Base-by-base conservation (phyloP, 257 asterid genomes). In the Ilex asprella region DNA sequence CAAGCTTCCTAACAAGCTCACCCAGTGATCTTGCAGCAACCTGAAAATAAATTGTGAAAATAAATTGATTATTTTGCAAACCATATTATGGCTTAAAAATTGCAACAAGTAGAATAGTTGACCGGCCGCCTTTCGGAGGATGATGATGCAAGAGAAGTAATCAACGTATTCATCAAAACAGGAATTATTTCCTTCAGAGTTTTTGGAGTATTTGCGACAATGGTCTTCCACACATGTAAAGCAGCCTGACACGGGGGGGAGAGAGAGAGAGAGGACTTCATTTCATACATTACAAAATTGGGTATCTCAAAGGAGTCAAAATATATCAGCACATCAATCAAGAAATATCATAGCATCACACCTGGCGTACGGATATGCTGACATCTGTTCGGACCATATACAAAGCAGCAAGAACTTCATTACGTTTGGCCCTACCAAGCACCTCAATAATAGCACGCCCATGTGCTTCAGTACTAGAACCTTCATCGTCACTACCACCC, bases 401-500 rank as follows among this genome's bases (percentile, higher is more conserved):
- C n/a, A 93, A 73, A 6, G 99, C 99, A 56, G 99, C 99, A 75
- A 93, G 99, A 77, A 93, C 76, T 82, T 93, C 97, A 79, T 93
- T 93, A 54, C 99, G 97, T 66, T 89, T 93, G 5, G 89, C 99
- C 78, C 81, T 78, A 67, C 97, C 99, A 64, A 93, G 99, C 59
- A 93, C 89, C 81, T 93, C 99, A 71, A 93, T 93, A 72, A 93
- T 93, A 61, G 99, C 99, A 57, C 97, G 91, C 52, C 99, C 99
- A 44, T 93, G 99, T 47, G 99, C 99, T 83, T 93, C 99, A 75
- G 99, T 93, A 77, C 99, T 93, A 65, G 99, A 81, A 72, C 99
- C 99, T 79, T 93, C 99, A 79, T 93, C 99, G 70, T 93, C 99
- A 76, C 99, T 93, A 59, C 97, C 99, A 31, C 99, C 99, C 78